Conservation (phyloP, 805 yeast genomes). For the Candida hungchunana region DNA sequence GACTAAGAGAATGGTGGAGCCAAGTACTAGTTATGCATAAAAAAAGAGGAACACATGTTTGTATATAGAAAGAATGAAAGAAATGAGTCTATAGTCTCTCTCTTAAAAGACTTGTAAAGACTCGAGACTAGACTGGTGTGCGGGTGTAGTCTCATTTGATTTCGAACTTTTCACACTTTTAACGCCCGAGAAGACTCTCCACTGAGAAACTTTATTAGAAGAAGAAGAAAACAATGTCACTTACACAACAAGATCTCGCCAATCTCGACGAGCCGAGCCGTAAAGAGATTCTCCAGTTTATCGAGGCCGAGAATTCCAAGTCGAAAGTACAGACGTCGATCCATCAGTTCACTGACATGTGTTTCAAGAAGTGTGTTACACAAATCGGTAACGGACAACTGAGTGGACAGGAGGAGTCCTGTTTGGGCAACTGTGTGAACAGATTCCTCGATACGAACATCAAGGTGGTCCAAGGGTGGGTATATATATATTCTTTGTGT, state of each 20-base stretch:
- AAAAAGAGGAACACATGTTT: too few relatives aligned
- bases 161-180: too few relatives aligned
- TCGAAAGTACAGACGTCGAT: constrained; percentile 84
- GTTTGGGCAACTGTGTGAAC: constrained; percentile 78
- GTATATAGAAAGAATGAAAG: too few relatives aligned
- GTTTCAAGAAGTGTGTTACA: constrained; percentile 81
- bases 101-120: too few relatives aligned
- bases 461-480: constrained; percentile 60
- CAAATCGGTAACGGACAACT: constrained; percentile 44
- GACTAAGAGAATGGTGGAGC: too few relatives aligned
- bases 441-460: constrained; percentile 85
- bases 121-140: too few relatives aligned
- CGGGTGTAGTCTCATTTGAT: too few relatives aligned
- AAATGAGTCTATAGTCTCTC: too few relatives aligned
- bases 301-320: constrained; percentile 80
- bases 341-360: constrained; percentile 83
- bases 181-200: too few relatives aligned
- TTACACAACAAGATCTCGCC: constrained; percentile 38
- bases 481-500: constrained; percentile 1
- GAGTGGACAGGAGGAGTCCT: constrained; percentile 57
- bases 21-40: too few relatives aligned
- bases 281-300: constrained; percentile 67
- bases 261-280: constrained; percentile 63
- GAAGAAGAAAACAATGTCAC: too few relatives aligned
- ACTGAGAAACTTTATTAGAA: too few relatives aligned